Evolutionary conservation across 768 basidiomycete genomes (phyloP).

Genomic region (Gloeostereum incarnatum): DNA sequence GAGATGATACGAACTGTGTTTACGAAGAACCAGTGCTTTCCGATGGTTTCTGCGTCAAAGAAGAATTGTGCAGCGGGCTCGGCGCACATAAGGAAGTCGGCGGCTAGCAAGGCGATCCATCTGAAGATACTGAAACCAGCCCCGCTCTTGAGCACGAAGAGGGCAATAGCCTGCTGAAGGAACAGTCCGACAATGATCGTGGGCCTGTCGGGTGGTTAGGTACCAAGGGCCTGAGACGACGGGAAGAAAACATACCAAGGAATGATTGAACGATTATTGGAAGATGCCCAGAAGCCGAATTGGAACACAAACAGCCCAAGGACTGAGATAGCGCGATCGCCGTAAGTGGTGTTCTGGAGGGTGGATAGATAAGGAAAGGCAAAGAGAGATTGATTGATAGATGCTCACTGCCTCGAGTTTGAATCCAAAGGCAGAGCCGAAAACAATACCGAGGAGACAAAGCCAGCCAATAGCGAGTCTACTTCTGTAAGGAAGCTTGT

Average conservation of each 20-base stretch:
- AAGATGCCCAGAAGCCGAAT: slow-evolving; percentile 59
- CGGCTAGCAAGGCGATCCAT: slow-evolving; percentile 73
- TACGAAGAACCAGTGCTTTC: slow-evolving; percentile 80
- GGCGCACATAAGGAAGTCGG: slow-evolving; percentile 69
- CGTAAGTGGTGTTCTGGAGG: slow-evolving; percentile 49
- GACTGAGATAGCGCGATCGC: slow-evolving; percentile 75
- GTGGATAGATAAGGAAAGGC: background rate
- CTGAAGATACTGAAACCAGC: slow-evolving; percentile 81
- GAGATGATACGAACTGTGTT: slow-evolving; percentile 43
- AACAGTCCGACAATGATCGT: slow-evolving; percentile 86
- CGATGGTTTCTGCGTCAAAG: slow-evolving; percentile 57
- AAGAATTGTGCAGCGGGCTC: slow-evolving; percentile 73
- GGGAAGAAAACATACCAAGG: slow-evolving; percentile 48
- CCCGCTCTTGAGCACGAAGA: slow-evolving; percentile 80
- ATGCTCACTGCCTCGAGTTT: slow-evolving; percentile 38
- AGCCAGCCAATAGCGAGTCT: slow-evolving; percentile 69
- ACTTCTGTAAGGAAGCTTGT: slow-evolving; percentile 35
- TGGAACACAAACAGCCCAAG: slow-evolving; percentile 79
- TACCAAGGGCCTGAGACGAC: background rate
- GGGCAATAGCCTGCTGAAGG: slow-evolving; percentile 75
- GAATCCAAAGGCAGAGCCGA: slow-evolving; percentile 87
- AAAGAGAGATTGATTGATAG: background rate
- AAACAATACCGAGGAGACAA: slow-evolving; percentile 57
- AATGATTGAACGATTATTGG: slow-evolving; percentile 50
- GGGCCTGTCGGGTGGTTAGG: slow-evolving; percentile 34